phyloP scores from a whole-genome alignment of 2,329 filamentous ascomycete genomes.

The Sclerotinia nivalis region DNA sequence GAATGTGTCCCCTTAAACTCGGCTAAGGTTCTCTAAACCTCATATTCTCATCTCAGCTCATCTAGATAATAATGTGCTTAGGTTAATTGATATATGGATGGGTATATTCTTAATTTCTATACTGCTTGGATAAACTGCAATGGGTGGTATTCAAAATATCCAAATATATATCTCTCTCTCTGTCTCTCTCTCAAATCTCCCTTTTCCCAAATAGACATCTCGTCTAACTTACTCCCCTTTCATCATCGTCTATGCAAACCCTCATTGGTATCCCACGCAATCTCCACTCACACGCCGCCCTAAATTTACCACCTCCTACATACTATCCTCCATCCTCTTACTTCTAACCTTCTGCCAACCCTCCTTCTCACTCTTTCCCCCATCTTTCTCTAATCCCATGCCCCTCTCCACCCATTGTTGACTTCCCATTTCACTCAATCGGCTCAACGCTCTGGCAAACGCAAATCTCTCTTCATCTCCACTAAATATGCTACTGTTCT shows the following conservation, averaged over 20 bases:
- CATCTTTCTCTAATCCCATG: conserved; percentile 48
- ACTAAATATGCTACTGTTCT: conserved; percentile 82
- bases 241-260: background rate
- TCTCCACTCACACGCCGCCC: background rate
- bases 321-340: conserved; percentile 51
- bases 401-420: conserved; percentile 91
- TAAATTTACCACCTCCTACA: conserved; percentile 29
- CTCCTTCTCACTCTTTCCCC: conserved; percentile 49
- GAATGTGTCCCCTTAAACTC: too few species aligned
- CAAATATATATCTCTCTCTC: background rate
- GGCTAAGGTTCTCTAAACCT: too few species aligned
- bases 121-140: background rate
- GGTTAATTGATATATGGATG: too few species aligned
- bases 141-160: background rate
- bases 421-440: conserved; percentile 90
- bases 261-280: conserved; percentile 4
- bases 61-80: too few species aligned
- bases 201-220: background rate
- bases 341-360: conserved; percentile 51
- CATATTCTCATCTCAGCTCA: too few species aligned
- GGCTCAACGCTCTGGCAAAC: conserved; percentile 82
- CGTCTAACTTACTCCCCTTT: background rate
- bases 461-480: conserved; percentile 97
- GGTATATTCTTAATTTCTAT: background rate
- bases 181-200: background rate